These are phyloP conservation scores for Ogataea pilisensis DNA, from an alignment of 805 yeast genomes.

Conservation along the genomic window DNA sequence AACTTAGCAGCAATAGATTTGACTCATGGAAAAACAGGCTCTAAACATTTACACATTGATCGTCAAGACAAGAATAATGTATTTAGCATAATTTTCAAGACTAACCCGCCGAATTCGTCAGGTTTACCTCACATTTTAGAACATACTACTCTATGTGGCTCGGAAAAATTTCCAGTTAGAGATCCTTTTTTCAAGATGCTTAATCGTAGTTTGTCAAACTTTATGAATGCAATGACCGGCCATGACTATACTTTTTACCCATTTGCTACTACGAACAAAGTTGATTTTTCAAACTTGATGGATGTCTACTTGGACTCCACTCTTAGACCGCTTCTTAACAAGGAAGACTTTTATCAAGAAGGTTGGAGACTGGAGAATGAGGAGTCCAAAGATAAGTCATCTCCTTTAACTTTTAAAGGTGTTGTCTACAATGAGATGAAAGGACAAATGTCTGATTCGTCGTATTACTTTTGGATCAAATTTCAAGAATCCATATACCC, in stretches of 20 bases:
- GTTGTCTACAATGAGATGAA: constrained; percentile 99
- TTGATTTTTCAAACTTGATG: constrained; percentile 79
- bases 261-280: constrained; percentile 85
- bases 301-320: constrained; percentile 87
- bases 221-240: constrained; percentile 99
- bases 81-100: constrained; percentile 84
- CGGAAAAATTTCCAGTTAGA: constrained; percentile 84
- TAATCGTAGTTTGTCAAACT: constrained; percentile 87
- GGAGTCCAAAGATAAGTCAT: constrained; percentile 47
- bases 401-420: constrained; percentile 80
- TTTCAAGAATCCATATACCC: constrained; percentile 84
- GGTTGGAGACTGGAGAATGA: constrained; percentile 95
- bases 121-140: constrained; percentile 96
- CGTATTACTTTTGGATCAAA: constrained; percentile 79
- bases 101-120: constrained; percentile 91
- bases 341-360: constrained; percentile 86
- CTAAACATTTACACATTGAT: constrained; percentile 82
- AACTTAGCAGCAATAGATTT: constrained; percentile 75
- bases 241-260: constrained; percentile 95
- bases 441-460: constrained; percentile 88
- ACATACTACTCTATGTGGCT: constrained; percentile 95
- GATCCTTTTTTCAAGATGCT: constrained; percentile 98
- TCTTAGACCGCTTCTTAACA: constrained; percentile 70
- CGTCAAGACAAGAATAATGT: constrained; percentile 82
- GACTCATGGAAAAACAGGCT: constrained; percentile 63